These are phyloP conservation scores for button mushroom (Agaricus bisporus) DNA, from an alignment of 768 basidiomycete species.

Conservation along the genomic window DNA sequence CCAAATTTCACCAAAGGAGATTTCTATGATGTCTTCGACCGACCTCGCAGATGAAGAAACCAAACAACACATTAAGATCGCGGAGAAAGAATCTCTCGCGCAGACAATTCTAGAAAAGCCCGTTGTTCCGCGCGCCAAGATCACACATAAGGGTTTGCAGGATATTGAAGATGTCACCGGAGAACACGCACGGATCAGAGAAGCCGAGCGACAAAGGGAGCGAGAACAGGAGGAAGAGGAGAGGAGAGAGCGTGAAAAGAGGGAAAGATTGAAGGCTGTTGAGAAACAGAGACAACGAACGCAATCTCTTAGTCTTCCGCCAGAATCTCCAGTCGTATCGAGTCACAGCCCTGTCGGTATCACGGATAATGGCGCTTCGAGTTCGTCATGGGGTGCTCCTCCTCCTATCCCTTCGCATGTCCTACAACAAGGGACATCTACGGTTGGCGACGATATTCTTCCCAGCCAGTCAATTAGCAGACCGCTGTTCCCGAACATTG, in stretches of 20 bases:
- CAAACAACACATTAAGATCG: conserved; percentile 74
- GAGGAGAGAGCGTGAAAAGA: conserved; percentile 62
- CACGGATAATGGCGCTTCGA: conserved; percentile 12
- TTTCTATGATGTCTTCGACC: conserved; percentile 82
- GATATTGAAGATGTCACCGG: conserved; percentile 80
- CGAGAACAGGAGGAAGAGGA: conserved; percentile 66
- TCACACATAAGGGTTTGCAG: conserved; percentile 90
- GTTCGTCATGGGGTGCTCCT: conserved; percentile 51
- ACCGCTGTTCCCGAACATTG: conserved; percentile 25
- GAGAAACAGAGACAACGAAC: conserved; percentile 37
- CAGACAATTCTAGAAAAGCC: conserved; percentile 79
- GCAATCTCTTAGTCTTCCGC: conserved; percentile 57
- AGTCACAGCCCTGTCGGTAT: conserved; percentile 28
- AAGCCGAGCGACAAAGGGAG: conserved; percentile 54
- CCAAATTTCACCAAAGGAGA: conserved; percentile 60
- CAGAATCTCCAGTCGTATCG: conserved; percentile 59
- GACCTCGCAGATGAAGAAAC: conserved; percentile 86
- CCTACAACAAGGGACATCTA: conserved; percentile 18
- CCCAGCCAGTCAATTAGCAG: conserved; percentile 15
- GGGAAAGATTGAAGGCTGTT: conserved; percentile 51
- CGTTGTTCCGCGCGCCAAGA: conserved; percentile 64
- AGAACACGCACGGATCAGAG: conserved; percentile 27
- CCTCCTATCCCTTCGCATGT: conserved; percentile 50
- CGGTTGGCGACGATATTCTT: conserved; percentile 13
- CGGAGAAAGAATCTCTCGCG: conserved; percentile 77